These are phyloP conservation scores for Bipolaris oryzae DNA, from an alignment of 2,329 filamentous ascomycete genomes.

Conservation along the genomic window DNA sequence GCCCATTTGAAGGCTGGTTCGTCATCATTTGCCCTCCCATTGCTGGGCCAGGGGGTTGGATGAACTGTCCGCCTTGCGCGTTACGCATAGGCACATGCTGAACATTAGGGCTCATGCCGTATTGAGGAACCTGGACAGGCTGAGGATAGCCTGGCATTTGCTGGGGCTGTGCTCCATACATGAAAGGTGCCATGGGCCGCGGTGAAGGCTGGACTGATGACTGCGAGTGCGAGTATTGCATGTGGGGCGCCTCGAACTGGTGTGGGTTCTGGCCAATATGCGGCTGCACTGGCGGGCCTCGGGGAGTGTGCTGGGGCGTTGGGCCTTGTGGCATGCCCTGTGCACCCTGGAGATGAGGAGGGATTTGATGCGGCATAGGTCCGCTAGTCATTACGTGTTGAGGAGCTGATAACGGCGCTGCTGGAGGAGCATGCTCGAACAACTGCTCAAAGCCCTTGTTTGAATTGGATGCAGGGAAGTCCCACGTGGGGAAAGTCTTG, in stretches of 20 bases:
- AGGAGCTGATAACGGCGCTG: slow-evolving; percentile 65
- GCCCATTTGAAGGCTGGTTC: slow-evolving; percentile 69
- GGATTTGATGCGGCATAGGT: slow-evolving; percentile 79
- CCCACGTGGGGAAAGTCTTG: slow-evolving; percentile 86
- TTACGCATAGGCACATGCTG: slow-evolving; percentile 75
- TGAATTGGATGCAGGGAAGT: slow-evolving; percentile 69
- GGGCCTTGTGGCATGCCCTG: slow-evolving; percentile 71
- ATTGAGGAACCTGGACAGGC: slow-evolving; percentile 67
- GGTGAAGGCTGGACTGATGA: slow-evolving; percentile 84
- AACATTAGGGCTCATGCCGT: slow-evolving; percentile 71
- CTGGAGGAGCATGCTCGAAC: slow-evolving; percentile 70
- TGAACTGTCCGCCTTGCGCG: slow-evolving; percentile 76
- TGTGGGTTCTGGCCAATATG: slow-evolving; percentile 73
- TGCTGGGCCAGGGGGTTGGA: slow-evolving; percentile 69
- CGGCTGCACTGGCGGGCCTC: slow-evolving; percentile 76
- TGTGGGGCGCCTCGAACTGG: slow-evolving; percentile 81
- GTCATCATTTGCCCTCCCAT: slow-evolving; percentile 83
- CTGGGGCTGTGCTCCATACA: slow-evolving; percentile 71
- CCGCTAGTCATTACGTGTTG: slow-evolving; percentile 67
- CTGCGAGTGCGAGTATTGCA: slow-evolving; percentile 82
- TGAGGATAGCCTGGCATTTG: slow-evolving; percentile 56
- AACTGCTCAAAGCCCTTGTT: slow-evolving; percentile 81
- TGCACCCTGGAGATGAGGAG: slow-evolving; percentile 76
- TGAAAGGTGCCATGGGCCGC: slow-evolving; percentile 71
- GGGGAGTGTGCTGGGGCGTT: slow-evolving; percentile 76